Evolutionary conservation across 73 alveolate species (phyloP).

Genomic region (Paramecium bursaria): DNA sequence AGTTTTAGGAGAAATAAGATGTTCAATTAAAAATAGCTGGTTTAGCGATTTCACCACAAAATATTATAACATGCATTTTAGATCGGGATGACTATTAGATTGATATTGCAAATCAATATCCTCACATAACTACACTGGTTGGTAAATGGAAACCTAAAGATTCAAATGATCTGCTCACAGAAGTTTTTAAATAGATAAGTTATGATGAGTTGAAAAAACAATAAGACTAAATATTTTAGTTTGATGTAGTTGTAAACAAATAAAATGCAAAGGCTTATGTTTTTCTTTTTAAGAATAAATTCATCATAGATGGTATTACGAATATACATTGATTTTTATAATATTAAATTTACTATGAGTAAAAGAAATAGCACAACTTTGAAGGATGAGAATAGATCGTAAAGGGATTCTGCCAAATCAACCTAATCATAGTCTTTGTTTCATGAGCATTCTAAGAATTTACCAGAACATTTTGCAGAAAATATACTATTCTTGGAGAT

Average conservation of each 20-base stretch:
- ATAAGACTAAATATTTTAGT: neutral
- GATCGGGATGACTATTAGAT: neutral
- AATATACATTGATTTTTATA: neutral
- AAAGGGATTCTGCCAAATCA: no score
- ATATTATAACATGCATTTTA: slow-evolving; percentile 23
- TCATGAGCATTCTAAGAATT: slow-evolving; percentile 42
- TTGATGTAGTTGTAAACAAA: neutral
- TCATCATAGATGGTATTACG: neutral
- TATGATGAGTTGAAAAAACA: slow-evolving; percentile 9
- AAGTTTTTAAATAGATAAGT: neutral
- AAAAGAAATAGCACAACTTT: neutral
- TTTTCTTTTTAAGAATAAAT: neutral
- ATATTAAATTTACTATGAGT: no score
- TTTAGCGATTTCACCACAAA: slow-evolving; percentile 8
- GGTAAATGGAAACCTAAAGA: slow-evolving; percentile 49
- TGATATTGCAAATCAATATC: slow-evolving; percentile 4
- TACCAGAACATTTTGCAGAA: slow-evolving; percentile 71
- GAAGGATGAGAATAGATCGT: neutral
- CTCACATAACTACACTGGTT: slow-evolving; percentile 17
- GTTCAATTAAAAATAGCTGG: neutral
- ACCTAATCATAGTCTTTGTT: slow-evolving; percentile 53
- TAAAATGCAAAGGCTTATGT: neutral
- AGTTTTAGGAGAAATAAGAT: neutral
- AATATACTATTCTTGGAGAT: slow-evolving; percentile 60
- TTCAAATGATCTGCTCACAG: neutral